Base-by-base conservation (phyloP, 768 basidiomycete genomes). In the Pleurotus tuber-regium region DNA sequence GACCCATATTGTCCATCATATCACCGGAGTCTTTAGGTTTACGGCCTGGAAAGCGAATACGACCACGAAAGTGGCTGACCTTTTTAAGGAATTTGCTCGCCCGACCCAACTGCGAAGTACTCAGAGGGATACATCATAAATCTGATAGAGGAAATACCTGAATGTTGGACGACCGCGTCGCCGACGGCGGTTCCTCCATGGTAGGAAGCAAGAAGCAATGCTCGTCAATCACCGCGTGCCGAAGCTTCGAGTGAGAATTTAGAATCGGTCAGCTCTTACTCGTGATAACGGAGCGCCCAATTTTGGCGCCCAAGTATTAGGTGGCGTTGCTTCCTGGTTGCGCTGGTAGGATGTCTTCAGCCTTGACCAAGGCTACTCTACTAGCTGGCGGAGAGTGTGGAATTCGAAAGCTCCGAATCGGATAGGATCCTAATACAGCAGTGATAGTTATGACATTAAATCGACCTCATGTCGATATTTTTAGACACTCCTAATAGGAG, bases 81-180 rank as follows among this genome's bases (percentile, higher is more conserved):
- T 74, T 68, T 58, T 78, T 65, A 58, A 67, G 49, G 63, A 79
- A 57, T 62, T 68, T 63, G 66, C 62, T 64, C 51, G 71, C 46
- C 19, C 66, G 60, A 38, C 57, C 53, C 71, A 14, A 19, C 46
- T 48, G n/a, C 46, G 21, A 21, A 7, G 16, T 8, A 35, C 14
- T 7, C 14, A 33, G 31, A 33, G 31, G 12, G 8, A 21, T 33
- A 18, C 4, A 3, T 21, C 25, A 44, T n/a, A 6, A 29, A 21
- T 3, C 31, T 33, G 28, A 30, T 29, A 28, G n/a, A 8, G n/a
- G 29, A 19, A 29, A 12, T 18, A 48, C 46, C 46, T 48, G 46
- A 14, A 10, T n/a, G 23, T 35, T 35, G 3, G 18, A 11, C 35
- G 30, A 19, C 31, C 46, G 31, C 2, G 46, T 2, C 21, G 46